A percentile compares a stretch with the other conserved stretches of the same genome.
phyloP scores from a whole-genome alignment of 2,329 filamentous ascomycete genomes.

The Ophiobolus disseminans region DNA sequence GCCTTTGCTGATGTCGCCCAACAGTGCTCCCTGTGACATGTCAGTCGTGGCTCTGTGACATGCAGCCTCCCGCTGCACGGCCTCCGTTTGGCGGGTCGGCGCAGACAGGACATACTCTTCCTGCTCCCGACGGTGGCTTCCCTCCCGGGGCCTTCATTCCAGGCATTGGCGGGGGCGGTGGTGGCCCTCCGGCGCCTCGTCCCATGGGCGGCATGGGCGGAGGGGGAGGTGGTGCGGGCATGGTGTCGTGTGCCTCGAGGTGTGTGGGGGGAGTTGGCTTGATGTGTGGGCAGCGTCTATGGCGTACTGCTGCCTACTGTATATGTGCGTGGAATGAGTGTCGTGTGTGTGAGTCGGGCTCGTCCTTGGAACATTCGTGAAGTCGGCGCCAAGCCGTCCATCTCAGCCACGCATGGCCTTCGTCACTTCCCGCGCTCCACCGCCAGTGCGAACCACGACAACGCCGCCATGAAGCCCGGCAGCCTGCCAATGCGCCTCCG shows the following conservation, averaged over 20 bases:
- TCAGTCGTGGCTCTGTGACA: slow-evolving; percentile 31
- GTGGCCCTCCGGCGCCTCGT: slow-evolving; percentile 46
- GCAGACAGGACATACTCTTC: slow-evolving; percentile 38
- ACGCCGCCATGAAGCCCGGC: slow-evolving; percentile 37
- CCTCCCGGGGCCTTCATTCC: slow-evolving; percentile 42
- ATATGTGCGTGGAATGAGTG: slow-evolving; percentile 22
- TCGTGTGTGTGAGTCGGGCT: slow-evolving; percentile 23
- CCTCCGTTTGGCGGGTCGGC: not conserved
- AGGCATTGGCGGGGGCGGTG: slow-evolving; percentile 47
- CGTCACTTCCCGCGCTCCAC: slow-evolving; percentile 26
- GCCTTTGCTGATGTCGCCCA: slow-evolving; percentile 88
- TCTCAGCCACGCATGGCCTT: slow-evolving; percentile 26
- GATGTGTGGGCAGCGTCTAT: slow-evolving; percentile 1
- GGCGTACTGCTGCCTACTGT: slow-evolving; percentile 24
- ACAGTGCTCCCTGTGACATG: slow-evolving; percentile 73
- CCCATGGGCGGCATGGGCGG: slow-evolving; percentile 49
- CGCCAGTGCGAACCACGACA: slow-evolving; percentile 11
- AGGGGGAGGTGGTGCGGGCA: slow-evolving; percentile 46
- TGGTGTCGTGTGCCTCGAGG: slow-evolving; percentile 30
- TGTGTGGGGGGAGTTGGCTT: slow-evolving; percentile 1
- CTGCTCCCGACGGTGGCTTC: slow-evolving; percentile 41
- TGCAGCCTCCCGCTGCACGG: slow-evolving; percentile 5
- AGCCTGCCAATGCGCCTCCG: slow-evolving; percentile 34
- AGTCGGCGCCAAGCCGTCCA: slow-evolving; percentile 10
- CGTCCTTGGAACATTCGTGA: slow-evolving; percentile 15